Evolutionary conservation across 2,329 filamentous ascomycete species (phyloP), one percentile per base, ranked within the genome.

Genomic region (Nannizziopsis barbatae): DNA sequence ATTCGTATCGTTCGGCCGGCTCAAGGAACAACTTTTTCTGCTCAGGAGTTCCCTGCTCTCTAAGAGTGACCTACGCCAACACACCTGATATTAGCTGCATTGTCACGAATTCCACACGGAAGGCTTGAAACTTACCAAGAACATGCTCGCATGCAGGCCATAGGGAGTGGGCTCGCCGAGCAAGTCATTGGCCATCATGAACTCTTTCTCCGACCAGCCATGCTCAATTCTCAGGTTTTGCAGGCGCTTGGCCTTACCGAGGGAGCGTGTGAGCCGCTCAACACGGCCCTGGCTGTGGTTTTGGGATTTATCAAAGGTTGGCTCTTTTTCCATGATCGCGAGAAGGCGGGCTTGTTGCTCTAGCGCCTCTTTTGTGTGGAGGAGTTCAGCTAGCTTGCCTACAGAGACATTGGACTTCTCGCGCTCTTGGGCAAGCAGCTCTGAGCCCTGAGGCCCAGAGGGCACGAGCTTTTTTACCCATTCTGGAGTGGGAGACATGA

Each of bases 101-200:
- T 20, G 38, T 9, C 5, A 15, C 32, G 15, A 30, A 37, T 9
- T 14, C 31, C n/a, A 9, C 3, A 15, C 11, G 10, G 20, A n/a
- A 12, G 20, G 6, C 40, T n/a, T 20, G 8, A 17, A 22, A 22
- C 70, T 41, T 65, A 79, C 76, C 65, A 81, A 63, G 63, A 82
- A 84, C 80, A 85, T 84, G 60, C 69, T 73, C 45, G 81, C 80
- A 60, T 88, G 84, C 2, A 89, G 71, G 1, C 77, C 81, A 58
- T 86, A 86, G 1, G 84, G 84, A 1, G 79, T 82, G 1, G 82
- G 81, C 68, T 89, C 85, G 50, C 77, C 78, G 55, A 87, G 75
- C 51, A 89, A 71, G 11, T 84, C 79, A 56, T 79, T 78, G 49
- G 85, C 84, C 47, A 72, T 70, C 31, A 71, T 60, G 55, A 77